phyloP scores from a whole-genome alignment of 1,284 basidiomycete species.

The Gomphus bonarii region DNA sequence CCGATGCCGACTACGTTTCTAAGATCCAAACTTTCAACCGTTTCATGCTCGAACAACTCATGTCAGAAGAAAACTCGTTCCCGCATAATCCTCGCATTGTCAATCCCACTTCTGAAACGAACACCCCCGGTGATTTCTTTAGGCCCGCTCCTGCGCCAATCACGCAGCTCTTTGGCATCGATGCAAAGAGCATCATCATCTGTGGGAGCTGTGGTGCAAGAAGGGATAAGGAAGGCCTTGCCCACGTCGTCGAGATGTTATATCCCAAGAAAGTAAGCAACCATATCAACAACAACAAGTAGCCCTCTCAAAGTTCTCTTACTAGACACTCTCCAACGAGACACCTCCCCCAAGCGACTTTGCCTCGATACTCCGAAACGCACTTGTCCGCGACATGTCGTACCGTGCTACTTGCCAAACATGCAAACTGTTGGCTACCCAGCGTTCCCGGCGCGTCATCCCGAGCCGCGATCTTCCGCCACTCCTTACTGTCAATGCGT shows the following conservation, averaged over 20 bases:
- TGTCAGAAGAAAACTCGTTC: conserved; percentile 55
- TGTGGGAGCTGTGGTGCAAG: conserved; percentile 71
- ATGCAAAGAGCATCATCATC: conserved; percentile 62
- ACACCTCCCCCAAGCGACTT: conserved; percentile 46
- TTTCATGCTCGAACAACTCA: conserved; percentile 80
- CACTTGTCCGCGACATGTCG: conserved; percentile 71
- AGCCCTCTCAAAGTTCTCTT: background rate
- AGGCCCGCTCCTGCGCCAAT: conserved; percentile 49
- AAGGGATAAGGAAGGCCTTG: conserved; percentile 62
- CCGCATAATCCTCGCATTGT: conserved; percentile 49
- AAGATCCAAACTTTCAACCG: conserved; percentile 94
- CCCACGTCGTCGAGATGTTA: conserved; percentile 78
- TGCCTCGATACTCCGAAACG: conserved; percentile 59
- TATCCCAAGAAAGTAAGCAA: conserved; percentile 72
- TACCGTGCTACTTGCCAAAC: conserved; percentile 81
- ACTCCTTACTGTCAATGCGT: conserved; percentile 83
- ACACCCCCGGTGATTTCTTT: conserved; percentile 9
- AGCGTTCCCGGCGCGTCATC: conserved; percentile 66
- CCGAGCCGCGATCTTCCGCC: conserved; percentile 66
- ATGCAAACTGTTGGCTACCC: conserved; percentile 71
- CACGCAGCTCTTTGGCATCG: conserved; percentile 73
- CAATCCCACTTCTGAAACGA: conserved; percentile 23
- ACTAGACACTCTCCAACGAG: conserved; percentile 39
- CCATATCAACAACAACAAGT: background rate
- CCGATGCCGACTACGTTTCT: conserved; percentile 69